Conservation (phyloP, 2,329 filamentous ascomycete genomes). For the Trichophaea hybrida region DNA sequence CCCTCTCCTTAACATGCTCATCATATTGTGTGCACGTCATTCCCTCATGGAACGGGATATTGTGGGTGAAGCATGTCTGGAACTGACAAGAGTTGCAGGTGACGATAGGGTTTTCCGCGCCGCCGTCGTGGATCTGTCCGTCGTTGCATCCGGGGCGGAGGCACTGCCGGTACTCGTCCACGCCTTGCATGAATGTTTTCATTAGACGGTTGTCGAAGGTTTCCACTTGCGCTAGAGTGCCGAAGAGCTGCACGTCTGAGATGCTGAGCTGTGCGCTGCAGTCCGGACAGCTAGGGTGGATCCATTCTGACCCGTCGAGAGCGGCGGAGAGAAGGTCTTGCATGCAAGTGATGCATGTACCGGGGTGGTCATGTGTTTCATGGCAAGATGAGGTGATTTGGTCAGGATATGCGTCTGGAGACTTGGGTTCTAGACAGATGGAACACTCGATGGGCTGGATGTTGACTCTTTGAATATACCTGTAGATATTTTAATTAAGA, state of each 20-base stretch:
- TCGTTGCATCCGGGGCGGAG: neutral
- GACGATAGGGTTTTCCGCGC: constrained; percentile 33
- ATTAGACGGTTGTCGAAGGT: neutral
- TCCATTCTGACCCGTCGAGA: neutral
- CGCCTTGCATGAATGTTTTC: neutral
- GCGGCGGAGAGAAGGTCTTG: neutral
- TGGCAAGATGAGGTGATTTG: neutral
- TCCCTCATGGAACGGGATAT: constrained; percentile 34
- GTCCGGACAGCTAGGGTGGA: neutral
- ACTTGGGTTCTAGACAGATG: neutral
- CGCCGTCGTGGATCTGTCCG: constrained; percentile 37
- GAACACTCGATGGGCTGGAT: neutral
- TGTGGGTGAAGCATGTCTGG: constrained; percentile 35
- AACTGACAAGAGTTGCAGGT: constrained; percentile 33
- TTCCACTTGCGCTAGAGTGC: neutral
- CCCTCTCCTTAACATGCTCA: neutral
- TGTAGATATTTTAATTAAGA: no score
- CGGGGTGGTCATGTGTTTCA: neutral
- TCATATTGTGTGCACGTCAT: constrained; percentile 36
- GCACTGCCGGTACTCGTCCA: neutral
- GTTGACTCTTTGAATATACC: no score
- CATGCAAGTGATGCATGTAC: neutral
- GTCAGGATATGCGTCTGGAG: neutral
- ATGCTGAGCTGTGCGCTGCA: neutral
- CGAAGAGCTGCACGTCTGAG: neutral